Percentiles rank a stretch among this genome's conserved stretches.
Evolutionary conservation across 345 rosid species (phyloP).

Genomic region (Populus simonii): DNA sequence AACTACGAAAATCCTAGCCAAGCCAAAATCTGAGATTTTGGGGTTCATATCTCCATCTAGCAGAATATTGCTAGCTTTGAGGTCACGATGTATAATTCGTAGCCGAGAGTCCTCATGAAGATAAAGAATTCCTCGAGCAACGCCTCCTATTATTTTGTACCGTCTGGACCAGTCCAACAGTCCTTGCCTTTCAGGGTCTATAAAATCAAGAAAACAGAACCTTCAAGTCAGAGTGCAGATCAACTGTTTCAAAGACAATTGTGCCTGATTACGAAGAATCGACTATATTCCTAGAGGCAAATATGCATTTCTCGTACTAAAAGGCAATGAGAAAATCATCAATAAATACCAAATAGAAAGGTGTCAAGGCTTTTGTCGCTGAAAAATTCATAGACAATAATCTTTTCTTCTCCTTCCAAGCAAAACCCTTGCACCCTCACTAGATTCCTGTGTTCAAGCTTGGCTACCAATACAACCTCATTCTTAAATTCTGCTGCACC

Average conservation of each 20-base stretch:
- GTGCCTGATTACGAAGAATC: background rate
- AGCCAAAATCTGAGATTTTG: conserved; percentile 37
- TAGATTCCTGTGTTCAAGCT: conserved; percentile 52
- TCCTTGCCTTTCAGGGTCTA: conserved; percentile 8
- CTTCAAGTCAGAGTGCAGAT: background rate
- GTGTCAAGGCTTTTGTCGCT: conserved; percentile 46
- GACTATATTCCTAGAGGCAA: no score
- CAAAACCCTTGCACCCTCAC: conserved; percentile 49
- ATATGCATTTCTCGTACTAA: no score
- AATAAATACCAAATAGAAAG: conserved; percentile 31
- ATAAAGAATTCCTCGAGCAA: conserved; percentile 45
- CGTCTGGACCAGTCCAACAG: conserved; percentile 30
- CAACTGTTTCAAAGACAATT: background rate
- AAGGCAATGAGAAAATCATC: background rate
- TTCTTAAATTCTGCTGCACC: conserved; percentile 48
- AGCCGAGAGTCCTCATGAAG: conserved; percentile 44
- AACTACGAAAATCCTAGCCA: conserved; percentile 25
- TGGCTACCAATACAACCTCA: conserved; percentile 41
- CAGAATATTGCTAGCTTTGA: conserved; percentile 45
- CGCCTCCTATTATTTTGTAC: conserved; percentile 34
- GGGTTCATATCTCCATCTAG: conserved; percentile 44
- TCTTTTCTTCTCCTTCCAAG: conserved; percentile 38
- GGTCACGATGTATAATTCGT: conserved; percentile 42
- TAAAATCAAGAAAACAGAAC: background rate
- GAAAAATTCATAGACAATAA: conserved; percentile 51